Base-by-base conservation (phyloP, 179 eudicot genomes). In the Amaranthus tricolor region DNA sequence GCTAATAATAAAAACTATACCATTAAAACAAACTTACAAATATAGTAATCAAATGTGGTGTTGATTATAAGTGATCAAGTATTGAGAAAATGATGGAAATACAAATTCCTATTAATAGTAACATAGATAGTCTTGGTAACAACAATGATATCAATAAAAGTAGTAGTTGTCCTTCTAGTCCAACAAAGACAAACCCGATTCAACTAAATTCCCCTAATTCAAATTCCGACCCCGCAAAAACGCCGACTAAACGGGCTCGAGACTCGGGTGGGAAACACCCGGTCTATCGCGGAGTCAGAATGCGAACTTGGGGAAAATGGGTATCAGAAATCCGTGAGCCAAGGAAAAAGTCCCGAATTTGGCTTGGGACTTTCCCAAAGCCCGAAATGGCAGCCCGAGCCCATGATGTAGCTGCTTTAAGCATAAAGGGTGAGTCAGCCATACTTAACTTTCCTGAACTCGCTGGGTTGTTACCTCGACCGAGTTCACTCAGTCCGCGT, bases 321-420 rank as follows among this genome's bases (percentile, higher is more conserved):
- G 96, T 91, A 7, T 91, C 96, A 9, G 93, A 91, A 84, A 91
- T 91, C 68, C 87, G 96, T 5, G 90, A 89, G 67, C 96, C 96
- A 0, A 76, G 86, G 21, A 91, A 89, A 75, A 89, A 91, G 74
- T 89, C 93, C 12, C 88, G 96, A 6, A 91, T 91, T 17, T 91
- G 96, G 96, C 90, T 91, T 20, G 96, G 96, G 9, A 91, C 96
- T 1, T 91, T 86, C 67, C 82, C 91, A 2, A 86, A 81, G 71
- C 91, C 96, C 2, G 91, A 91, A 80, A 91, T 89, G 93, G 96
- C 96, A 7, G 96, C 96, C 70, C 86, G 96, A 12, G 96, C 96
- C 4, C 96, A 91, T 48, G 96, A 91, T 76, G 93, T 86, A 14
- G 96, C 96, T 0, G 96, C 96, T 5, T 52, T 89, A 1, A 80